Evolutionary conservation across 2,329 filamentous ascomycete species (phyloP).

Genomic region (Fusarium transvaalense): DNA sequence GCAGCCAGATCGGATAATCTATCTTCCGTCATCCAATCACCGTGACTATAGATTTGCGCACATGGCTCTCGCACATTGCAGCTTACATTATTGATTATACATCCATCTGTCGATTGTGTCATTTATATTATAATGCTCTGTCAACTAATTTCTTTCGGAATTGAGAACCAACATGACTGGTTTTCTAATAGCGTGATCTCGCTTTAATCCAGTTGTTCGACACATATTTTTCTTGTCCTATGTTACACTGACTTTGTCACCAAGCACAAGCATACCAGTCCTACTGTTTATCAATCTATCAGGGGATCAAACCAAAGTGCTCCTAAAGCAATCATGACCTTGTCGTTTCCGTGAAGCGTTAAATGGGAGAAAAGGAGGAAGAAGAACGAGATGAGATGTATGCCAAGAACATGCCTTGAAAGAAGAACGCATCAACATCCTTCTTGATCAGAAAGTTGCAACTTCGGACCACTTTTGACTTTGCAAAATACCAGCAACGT

Average conservation of each 20-base stretch:
- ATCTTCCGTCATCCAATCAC: conserved; percentile 44
- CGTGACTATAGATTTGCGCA: not conserved
- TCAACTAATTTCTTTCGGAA: not conserved
- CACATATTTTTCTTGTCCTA: not conserved
- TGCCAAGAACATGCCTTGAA: not conserved
- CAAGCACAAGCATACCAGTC: not conserved
- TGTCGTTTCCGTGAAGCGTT: not conserved
- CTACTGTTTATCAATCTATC: not conserved
- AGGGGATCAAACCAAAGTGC: not conserved
- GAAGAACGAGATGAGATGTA: no score
- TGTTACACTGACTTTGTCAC: not conserved
- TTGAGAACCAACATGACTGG: not conserved
- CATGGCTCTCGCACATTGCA: not conserved
- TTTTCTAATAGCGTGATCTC: not conserved
- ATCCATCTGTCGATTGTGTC: no score
- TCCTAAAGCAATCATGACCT: not conserved
- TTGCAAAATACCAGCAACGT: conserved; percentile 56
- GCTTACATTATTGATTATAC: no score
- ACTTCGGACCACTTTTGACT: conserved; percentile 57
- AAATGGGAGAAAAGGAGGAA: not conserved
- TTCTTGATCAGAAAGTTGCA: conserved; percentile 44
- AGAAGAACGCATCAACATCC: not conserved
- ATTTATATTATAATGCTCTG: not conserved
- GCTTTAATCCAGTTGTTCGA: no score
- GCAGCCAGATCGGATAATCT: conserved; percentile 48